Evolutionary conservation across 208 protist species (phyloP).

Genomic region (Kentomonas sorsogonicus): DNA sequence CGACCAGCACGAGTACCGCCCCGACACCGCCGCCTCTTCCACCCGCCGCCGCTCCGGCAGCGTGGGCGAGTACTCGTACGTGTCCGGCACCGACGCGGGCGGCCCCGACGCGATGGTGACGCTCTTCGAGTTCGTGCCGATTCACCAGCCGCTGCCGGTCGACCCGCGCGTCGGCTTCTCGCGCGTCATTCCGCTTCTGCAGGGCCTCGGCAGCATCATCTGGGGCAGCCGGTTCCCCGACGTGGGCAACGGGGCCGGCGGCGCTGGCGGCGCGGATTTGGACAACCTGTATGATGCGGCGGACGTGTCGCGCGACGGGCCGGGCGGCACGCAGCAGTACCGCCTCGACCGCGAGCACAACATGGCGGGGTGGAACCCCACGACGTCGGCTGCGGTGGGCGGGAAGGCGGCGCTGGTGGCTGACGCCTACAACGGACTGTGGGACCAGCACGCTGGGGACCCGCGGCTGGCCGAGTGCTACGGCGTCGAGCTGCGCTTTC

Average conservation of each 20-base stretch:
- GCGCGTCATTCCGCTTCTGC: slow-evolving; percentile 47
- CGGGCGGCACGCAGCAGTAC: slow-evolving; percentile 2
- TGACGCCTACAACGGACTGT: slow-evolving; percentile 2
- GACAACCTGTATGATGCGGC: not conserved
- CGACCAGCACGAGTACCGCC: slow-evolving; percentile 27
- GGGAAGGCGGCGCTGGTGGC: slow-evolving; percentile 4
- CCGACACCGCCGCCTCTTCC: slow-evolving; percentile 5
- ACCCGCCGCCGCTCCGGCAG: slow-evolving; percentile 6
- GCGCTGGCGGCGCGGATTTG: not conserved
- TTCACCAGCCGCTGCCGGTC: slow-evolving; percentile 54
- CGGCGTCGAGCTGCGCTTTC: slow-evolving; percentile 52
- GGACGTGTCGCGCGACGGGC: not conserved
- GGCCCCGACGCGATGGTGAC: slow-evolving; percentile 24
- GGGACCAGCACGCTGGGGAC: slow-evolving; percentile 1
- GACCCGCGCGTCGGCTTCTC: slow-evolving; percentile 30
- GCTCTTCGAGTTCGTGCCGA: slow-evolving; percentile 44
- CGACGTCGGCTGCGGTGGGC: slow-evolving; percentile 9
- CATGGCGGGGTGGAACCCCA: slow-evolving; percentile 23
- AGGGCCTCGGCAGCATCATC: slow-evolving; percentile 24
- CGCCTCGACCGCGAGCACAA: slow-evolving; percentile 35
- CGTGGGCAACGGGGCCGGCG: not conserved
- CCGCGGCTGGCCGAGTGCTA: slow-evolving; percentile 19
- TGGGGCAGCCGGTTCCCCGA: slow-evolving; percentile 3
- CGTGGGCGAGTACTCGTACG: not conserved
- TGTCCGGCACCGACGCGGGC: slow-evolving; percentile 16